Conservation (phyloP, 768 basidiomycete genomes). For the Boletales sp. region DNA sequence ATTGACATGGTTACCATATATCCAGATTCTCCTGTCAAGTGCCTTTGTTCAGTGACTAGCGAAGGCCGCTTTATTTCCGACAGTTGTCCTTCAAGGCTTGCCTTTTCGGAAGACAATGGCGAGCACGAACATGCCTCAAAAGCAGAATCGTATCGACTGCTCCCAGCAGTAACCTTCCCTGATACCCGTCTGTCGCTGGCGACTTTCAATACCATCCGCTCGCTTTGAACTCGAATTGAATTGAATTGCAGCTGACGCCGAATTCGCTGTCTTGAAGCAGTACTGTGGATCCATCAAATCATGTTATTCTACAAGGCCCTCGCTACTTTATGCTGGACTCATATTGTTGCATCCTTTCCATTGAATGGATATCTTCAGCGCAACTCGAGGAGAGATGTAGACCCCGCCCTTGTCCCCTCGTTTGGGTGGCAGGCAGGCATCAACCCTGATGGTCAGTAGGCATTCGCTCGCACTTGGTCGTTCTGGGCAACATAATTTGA, state of each 20-base stretch:
- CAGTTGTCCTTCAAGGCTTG: not conserved
- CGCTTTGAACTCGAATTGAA: conserved; percentile 1
- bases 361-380: conserved; percentile 5
- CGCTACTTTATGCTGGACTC: conserved; percentile 8
- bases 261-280: not conserved
- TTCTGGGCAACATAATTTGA: not conserved
- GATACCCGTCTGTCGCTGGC: conserved; percentile 20
- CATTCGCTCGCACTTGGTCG: not conserved
- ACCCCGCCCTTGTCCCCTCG: conserved; percentile 53
- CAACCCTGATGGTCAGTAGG: conserved; percentile 56
- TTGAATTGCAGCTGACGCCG: not conserved
- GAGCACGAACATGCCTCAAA: conserved; percentile 6
- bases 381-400: conserved; percentile 42
- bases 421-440: conserved; percentile 55
- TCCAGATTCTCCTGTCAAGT: too few species aligned
- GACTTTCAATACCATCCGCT: conserved; percentile 5
- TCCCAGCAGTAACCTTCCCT: not conserved
- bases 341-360: conserved; percentile 11
- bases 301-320: conserved; percentile 16
- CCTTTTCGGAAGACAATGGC: conserved; percentile 18
- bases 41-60: too few species aligned
- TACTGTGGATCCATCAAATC: not conserved
- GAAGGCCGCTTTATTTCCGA: too few species aligned
- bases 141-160: not conserved
- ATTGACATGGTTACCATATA: too few species aligned